Conservation (phyloP, 176 grass and related monocot species). For the Zoysia japonica region DNA sequence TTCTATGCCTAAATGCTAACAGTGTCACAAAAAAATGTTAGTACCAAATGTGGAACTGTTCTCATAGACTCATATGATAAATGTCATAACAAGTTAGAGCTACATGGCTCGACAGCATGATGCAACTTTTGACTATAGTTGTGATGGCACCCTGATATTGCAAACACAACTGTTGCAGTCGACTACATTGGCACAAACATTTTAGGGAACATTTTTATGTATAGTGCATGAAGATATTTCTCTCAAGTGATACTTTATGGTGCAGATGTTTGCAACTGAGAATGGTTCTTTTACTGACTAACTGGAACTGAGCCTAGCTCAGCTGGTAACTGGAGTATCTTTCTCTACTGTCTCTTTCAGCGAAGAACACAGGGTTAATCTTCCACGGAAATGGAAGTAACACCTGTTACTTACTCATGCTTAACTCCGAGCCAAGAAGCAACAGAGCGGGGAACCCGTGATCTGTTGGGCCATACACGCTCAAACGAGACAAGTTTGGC, state of each 20-base stretch:
- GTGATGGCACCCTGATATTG: background rate
- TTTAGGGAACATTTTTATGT: background rate
- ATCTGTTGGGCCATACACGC: slow-evolving; percentile 36
- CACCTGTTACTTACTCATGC: background rate
- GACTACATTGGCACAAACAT: background rate
- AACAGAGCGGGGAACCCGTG: slow-evolving; percentile 35
- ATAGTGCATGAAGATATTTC: background rate
- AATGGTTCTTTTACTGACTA: background rate
- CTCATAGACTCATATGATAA: background rate
- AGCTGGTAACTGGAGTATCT: background rate
- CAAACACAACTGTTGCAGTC: background rate
- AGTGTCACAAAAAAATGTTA: background rate
- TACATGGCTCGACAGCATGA: background rate
- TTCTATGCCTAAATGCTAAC: background rate
- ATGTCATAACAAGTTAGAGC: background rate
- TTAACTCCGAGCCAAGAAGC: background rate
- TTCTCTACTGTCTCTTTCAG: background rate
- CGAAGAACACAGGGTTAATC: background rate
- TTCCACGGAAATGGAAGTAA: background rate
- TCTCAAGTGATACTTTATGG: background rate
- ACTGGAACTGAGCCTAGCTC: background rate
- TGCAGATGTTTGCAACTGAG: background rate
- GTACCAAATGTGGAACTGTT: background rate
- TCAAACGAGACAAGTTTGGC: slow-evolving; percentile 26
- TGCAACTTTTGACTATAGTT: slow-evolving; percentile 2